phyloP scores from a whole-genome alignment of 208 protist species.

The Wallacemonas sp. region DNA sequence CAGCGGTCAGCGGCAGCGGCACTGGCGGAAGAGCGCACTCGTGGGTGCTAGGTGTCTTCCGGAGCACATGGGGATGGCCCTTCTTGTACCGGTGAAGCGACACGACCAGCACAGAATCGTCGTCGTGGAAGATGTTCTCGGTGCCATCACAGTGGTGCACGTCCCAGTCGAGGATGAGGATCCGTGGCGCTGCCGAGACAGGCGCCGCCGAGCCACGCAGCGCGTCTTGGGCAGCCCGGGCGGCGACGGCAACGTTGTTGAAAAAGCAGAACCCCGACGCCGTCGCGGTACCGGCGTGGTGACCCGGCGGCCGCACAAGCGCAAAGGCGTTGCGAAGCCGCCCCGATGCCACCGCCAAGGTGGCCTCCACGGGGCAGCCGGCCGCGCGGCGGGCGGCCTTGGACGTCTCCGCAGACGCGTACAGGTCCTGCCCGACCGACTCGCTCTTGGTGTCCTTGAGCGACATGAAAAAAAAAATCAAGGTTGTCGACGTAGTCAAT shows the following conservation, averaged over 20 bases:
- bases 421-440: constrained; percentile 77
- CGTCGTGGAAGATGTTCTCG: constrained; percentile 92
- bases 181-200: constrained; percentile 34
- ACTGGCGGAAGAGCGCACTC: neutral
- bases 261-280: constrained; percentile 92
- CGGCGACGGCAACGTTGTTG: constrained; percentile 93
- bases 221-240: constrained; percentile 70
- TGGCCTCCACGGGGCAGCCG: constrained; percentile 74
- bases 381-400: constrained; percentile 63
- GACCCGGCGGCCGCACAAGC: constrained; percentile 87
- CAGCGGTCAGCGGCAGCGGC: neutral
- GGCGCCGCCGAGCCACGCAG: constrained; percentile 4
- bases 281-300: constrained; percentile 57
- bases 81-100: constrained; percentile 92
- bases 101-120: constrained; percentile 92
- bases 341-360: constrained; percentile 55
- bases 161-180: constrained; percentile 96
- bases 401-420: constrained; percentile 64
- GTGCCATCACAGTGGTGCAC: constrained; percentile 96
- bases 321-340: constrained; percentile 83
- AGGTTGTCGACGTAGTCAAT: constrained; percentile 80
- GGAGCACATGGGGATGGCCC: constrained; percentile 63
- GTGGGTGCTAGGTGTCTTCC: constrained; percentile 28
- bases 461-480: constrained; percentile 58
- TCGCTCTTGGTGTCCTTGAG: constrained; percentile 23